phyloP scores from a whole-genome alignment of 225 moss, liverwort and hornwort species.

The Physcomitrium patens region DNA sequence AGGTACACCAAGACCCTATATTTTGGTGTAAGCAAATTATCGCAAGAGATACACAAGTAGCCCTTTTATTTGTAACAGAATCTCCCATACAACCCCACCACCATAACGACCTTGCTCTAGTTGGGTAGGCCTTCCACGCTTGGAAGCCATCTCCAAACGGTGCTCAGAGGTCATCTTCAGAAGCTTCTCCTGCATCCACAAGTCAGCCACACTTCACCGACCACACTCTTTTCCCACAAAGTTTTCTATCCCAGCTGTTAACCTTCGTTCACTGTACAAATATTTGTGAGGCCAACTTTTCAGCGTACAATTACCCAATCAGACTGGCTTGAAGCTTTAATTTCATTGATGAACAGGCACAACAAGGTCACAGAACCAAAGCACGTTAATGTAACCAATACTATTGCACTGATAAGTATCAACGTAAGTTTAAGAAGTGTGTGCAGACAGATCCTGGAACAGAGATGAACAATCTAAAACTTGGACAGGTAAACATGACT shows the following conservation, averaged over 20 bases:
- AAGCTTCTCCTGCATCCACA: constrained; percentile 99
- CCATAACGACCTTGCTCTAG: constrained; percentile 99
- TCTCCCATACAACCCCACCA: constrained; percentile 72
- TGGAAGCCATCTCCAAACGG: constrained; percentile 98
- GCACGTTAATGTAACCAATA: constrained; percentile 23
- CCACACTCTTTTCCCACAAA: constrained; percentile 70
- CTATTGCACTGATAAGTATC: constrained; percentile 21
- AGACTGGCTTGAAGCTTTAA: constrained; percentile 20
- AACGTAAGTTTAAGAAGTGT: not conserved
- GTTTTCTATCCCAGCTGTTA: constrained; percentile 32
- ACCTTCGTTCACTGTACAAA: constrained; percentile 34
- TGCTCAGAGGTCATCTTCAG: constrained; percentile 99
- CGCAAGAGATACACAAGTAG: constrained; percentile 45
- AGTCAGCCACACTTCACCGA: constrained; percentile 80
- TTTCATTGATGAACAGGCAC: constrained; percentile 19
- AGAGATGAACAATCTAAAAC: constrained; percentile 20
- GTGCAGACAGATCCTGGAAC: not conserved
- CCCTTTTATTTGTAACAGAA: constrained; percentile 52
- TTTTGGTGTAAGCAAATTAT: constrained; percentile 36
- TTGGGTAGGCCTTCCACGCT: constrained; percentile 96
- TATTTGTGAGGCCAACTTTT: constrained; percentile 36
- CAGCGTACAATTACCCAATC: constrained; percentile 24
- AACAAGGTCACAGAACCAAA: constrained; percentile 30
- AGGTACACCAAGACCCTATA: constrained; percentile 36
- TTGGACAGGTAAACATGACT: constrained; percentile 16